These are phyloP conservation scores for Nakaseomyces nivariensis DNA, from an alignment of 1,139 yeast species.

Conservation along the genomic window DNA sequence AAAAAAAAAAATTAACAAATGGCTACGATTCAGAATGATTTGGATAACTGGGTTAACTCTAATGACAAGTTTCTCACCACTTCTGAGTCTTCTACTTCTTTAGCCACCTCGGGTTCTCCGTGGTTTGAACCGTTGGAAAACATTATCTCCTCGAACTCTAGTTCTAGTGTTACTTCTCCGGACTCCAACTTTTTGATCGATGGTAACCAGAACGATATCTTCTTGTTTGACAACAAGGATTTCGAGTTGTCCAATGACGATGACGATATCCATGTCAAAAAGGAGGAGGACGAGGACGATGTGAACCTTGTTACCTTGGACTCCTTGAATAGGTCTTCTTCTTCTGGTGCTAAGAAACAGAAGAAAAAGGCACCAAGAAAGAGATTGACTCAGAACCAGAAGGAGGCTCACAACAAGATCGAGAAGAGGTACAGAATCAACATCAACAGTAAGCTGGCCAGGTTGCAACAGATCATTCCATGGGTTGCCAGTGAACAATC, in stretches of 20 bases:
- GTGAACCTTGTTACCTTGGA: not conserved
- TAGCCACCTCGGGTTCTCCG: constrained; percentile 10
- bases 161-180: constrained; percentile 24
- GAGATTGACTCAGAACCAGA: constrained; percentile 50
- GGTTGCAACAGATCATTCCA: constrained; percentile 51
- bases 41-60: constrained; percentile 1
- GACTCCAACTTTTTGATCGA: constrained; percentile 6
- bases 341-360: not conserved
- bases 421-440: constrained; percentile 62
- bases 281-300: not conserved
- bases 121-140: constrained; percentile 25
- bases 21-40: constrained; percentile 1
- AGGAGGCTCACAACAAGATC: constrained; percentile 62
- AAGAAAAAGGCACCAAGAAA: constrained; percentile 46
- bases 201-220: constrained; percentile 2
- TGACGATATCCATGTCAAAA: not conserved
- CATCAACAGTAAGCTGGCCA: constrained; percentile 61
- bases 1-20: not conserved
- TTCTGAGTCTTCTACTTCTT: constrained; percentile 2
- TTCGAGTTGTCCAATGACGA: not conserved
- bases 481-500: constrained; percentile 49
- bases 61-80: not conserved
- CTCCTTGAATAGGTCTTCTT: no score
- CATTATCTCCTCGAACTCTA: constrained; percentile 19
- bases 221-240: not conserved